Base-by-base conservation (phyloP, 352 stramenopile species). In the Peronospora farinosa region DNA sequence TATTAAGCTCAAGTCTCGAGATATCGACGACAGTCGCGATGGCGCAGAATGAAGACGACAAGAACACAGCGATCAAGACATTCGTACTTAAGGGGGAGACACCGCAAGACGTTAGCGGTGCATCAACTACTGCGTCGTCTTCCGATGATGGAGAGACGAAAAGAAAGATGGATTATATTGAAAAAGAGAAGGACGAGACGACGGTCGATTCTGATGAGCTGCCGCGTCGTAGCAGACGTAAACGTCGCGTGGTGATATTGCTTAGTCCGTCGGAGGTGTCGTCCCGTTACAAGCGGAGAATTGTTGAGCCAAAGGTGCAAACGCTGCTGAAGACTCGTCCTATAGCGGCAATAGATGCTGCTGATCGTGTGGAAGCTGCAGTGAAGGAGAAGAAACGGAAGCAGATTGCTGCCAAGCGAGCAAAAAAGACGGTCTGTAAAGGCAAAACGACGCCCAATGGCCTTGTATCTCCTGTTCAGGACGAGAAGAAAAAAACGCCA, bases 401-500 rank as follows among this genome's bases (percentile, higher is more conserved):
- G 40, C 40, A 47, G 25, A 19, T 15, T 15, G 27, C 32, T 32
- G 17, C 28, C 3, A 58, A 47, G 42, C 10, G 15, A 21, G 51
- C 33, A 31, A 57, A 40, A 31, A 44, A 8, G 12, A 4, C 16
- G 40, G 16, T 5, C 16, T 33, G 7, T 9, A 62, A 64, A n/a
- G 16, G 23, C 11, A 30, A 19, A 10, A 60, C 52, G 28, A 61
- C 40, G 7, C 28, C 45, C 11, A 47, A 55, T 9, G 38, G 37
- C 0, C 30, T 72, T n/a, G 59, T 84, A 16, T 81, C 72, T 8
- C 69, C 67, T n/a, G 56, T 84, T 51, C 71, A 73, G 38, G 72
- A 80, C 53, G 72, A 74, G 46, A 50, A 68, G 47, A 84, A 80
- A 50, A 60, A 53, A 45, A 77, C 67, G 12, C 69, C 69, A 13